Evolutionary conservation across 2,329 filamentous ascomycete genomes (phyloP).

Genomic region (Cytospora piceae): DNA sequence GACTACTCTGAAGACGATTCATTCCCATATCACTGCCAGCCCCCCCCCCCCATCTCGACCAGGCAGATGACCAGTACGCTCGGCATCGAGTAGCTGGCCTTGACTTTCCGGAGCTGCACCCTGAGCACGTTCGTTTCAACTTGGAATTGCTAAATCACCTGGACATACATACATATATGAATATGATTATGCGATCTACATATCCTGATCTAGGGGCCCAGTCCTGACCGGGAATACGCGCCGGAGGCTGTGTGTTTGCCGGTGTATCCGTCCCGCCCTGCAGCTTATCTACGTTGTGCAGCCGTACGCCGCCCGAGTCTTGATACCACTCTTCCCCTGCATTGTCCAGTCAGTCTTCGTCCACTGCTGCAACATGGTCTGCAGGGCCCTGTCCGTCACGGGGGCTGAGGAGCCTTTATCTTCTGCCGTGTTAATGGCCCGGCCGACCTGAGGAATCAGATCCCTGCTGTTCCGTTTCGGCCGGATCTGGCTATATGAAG

Average conservation of each 20-base stretch:
- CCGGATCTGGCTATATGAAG: not conserved
- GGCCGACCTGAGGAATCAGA: not conserved
- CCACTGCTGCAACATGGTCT: not conserved
- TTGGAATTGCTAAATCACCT: too few relatives aligned
- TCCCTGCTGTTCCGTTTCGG: not conserved
- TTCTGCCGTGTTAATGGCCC: not conserved
- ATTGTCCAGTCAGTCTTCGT: not conserved
- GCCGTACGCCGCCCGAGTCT: not conserved
- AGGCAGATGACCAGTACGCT: too few relatives aligned
- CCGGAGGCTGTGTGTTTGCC: not conserved
- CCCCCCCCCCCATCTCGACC: too few relatives aligned
- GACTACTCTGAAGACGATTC: too few relatives aligned
- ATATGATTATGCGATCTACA: too few relatives aligned
- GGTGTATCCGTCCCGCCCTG: not conserved
- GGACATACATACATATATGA: too few relatives aligned
- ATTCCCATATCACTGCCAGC: too few relatives aligned
- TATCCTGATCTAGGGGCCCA: too few relatives aligned
- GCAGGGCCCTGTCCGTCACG: not conserved
- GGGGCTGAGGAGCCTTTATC: not conserved
- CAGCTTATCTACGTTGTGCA: not conserved
- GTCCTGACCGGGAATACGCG: not conserved
- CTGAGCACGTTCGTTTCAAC: not conserved
- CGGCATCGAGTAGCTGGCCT: not conserved
- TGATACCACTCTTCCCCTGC: not conserved
- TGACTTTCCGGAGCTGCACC: too few relatives aligned